Evolutionary conservation across 805 yeast species (phyloP), one percentile per base, ranked within the genome.

Genomic region (Candida berthetii): DNA sequence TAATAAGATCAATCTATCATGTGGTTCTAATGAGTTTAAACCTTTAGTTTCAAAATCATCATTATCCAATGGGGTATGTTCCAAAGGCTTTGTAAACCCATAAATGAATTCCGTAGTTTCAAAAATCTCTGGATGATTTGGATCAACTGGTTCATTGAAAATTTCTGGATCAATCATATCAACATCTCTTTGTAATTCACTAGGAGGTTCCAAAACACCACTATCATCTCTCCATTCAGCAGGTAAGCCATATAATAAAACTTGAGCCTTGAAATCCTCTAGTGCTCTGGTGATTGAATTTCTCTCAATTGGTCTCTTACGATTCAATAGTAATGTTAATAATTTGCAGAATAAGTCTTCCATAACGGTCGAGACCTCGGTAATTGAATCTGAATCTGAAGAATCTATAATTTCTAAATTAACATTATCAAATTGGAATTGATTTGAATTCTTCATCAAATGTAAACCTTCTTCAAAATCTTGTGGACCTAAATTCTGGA

Each of bases 171-270:
- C 4, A 18, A 20, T 19, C 8, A 10, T 14, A 13, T 20, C 18
- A 14, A 10, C 17, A 35, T 14, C 14, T 13, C n/a, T 20, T 20
- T 18, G 4, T 7, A 19, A 22, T 10, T 7, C 6, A 17, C n/a
- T 15, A 10, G 11, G n/a, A 5, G 20, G n/a, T 15, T 36, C 11
- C 7, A 46, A 47, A 6, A 55, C 40, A 2, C 37, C 43, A 2
- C 48, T 38, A 41, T 55, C 58, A 44, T 55, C 51, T 40, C 60
- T 45, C 61, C 61, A 56, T 42, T 55, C 58, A 7, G 24, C 31
- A 4, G 61, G 61, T n/a, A 56, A 39, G 3, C 61, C 60, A 42
- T 44, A 49, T 1, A 2, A 15, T 14, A 41, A 28, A 4, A 48
- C 50, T 11, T 28, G 19, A 2, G 42, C 15, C 29, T 47, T 51